Conservation (phyloP, 345 rosid species). For the Chamaenerion angustifolium region DNA sequence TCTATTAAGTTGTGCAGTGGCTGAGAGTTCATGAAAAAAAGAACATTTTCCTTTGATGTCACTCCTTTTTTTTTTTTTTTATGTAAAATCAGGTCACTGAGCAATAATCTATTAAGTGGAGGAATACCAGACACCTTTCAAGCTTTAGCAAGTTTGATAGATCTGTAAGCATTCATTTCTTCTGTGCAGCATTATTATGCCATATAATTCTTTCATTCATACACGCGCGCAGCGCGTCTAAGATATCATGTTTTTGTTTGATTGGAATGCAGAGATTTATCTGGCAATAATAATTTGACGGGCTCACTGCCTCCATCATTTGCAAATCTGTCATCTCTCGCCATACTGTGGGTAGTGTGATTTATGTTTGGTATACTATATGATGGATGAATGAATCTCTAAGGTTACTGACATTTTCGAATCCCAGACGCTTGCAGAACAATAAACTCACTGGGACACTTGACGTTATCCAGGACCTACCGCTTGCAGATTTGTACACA, state of each 20-base stretch:
- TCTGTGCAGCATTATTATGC: neutral
- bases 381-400: neutral
- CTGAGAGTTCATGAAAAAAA: no score
- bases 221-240: slow-evolving; percentile 4
- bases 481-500: slow-evolving; percentile 51
- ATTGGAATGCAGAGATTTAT: slow-evolving; percentile 46
- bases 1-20: neutral
- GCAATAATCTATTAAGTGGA: slow-evolving; percentile 49
- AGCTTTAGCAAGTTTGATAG: slow-evolving; percentile 32
- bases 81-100: slow-evolving; percentile 39
- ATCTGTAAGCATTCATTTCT: slow-evolving; percentile 32
- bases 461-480: slow-evolving; percentile 62
- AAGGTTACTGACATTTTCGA: neutral
- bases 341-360: slow-evolving; percentile 44
- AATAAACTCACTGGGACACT: slow-evolving; percentile 65
- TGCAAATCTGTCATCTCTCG: slow-evolving; percentile 48
- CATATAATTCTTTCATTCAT: neutral
- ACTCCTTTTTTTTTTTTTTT: neutral
- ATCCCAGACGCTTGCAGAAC: slow-evolving; percentile 70
- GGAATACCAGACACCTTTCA: slow-evolving; percentile 69
- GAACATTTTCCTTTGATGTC: neutral
- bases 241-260: slow-evolving; percentile 5
- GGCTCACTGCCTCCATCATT: slow-evolving; percentile 73
- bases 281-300: slow-evolving; percentile 45
- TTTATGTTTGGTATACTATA: neutral